These are phyloP conservation scores for Staphylotrichum longicolle DNA, from an alignment of 495 filamentous ascomycete genomes.

Conservation along the genomic window DNA sequence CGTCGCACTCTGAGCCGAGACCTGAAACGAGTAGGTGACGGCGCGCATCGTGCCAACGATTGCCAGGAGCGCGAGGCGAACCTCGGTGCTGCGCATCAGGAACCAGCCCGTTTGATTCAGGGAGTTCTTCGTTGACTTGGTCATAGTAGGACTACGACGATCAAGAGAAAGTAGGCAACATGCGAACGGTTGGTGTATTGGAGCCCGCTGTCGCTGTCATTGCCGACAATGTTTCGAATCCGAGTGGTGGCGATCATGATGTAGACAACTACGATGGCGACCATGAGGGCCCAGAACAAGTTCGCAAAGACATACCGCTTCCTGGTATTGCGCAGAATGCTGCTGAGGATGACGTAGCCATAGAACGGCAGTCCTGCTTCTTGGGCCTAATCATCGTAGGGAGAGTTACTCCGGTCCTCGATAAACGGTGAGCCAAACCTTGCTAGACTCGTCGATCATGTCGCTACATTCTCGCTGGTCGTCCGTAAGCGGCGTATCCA, in stretches of 20 bases:
- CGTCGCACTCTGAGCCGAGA: slow-evolving; percentile 32
- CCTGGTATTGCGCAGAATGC: slow-evolving; percentile 28
- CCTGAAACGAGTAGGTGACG: slow-evolving; percentile 39
- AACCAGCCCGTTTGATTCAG: slow-evolving; percentile 24
- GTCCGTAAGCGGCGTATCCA: too few relatives aligned
- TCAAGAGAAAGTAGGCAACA: slow-evolving; percentile 36
- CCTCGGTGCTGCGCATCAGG: too few relatives aligned
- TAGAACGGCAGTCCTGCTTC: slow-evolving; percentile 43
- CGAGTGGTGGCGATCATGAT: slow-evolving; percentile 32
- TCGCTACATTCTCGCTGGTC: too few relatives aligned
- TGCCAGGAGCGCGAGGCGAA: too few relatives aligned
- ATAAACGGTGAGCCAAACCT: slow-evolving; percentile 28
- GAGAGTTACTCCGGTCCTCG: not conserved
- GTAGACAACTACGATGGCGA: slow-evolving; percentile 24
- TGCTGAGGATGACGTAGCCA: slow-evolving; percentile 38
- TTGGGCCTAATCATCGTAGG: slow-evolving; percentile 33
- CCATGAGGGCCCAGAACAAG: slow-evolving; percentile 39
- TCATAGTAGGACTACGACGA: slow-evolving; percentile 33
- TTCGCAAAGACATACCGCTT: slow-evolving; percentile 27
- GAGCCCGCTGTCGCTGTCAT: slow-evolving; percentile 7
- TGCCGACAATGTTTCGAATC: slow-evolving; percentile 19
- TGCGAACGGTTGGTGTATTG: slow-evolving; percentile 33
- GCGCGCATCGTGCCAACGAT: too few relatives aligned
- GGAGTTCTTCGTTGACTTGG: slow-evolving; percentile 18
- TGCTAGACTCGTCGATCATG: too few relatives aligned